Base-by-base conservation (phyloP, 305 asterid genomes). In the Petunia hybrid region DNA sequence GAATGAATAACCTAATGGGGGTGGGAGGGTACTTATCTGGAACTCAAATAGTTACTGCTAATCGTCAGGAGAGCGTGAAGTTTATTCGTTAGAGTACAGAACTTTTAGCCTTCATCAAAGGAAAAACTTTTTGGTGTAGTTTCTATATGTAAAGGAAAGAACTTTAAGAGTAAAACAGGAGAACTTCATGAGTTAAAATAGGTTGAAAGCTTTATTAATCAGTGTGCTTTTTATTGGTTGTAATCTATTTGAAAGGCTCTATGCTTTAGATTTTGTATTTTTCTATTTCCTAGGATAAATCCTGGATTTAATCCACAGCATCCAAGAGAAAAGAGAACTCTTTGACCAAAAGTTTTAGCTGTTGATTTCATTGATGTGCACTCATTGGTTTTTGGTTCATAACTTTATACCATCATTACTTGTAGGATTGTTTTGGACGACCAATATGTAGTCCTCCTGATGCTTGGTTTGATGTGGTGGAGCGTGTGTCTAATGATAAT, bases 381-480 rank as follows among this genome's bases (percentile, higher is more conserved):
- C 36, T 48, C 48, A 63, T 22, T 46, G 31, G 5, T 6, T 14
- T 60, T 53, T 31, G 60, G 56, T 76, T 79, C 74, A 62, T 69
- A 16, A 40, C 60, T 79, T 60, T 40, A 80, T 66, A 51, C 43
- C 51, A 14, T 10, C 81, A 48, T 73, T 66, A 75, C 78, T 85
- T 82, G 80, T 89, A 96, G 99, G 99, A 96, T 89, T 96, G 99
- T 90, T 96, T 97, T 87, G 96, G 95, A 73, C 89, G 99, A 83
- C 99, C 99, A 63, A 97, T 97, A 87, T 83, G 97, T 22, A 95
- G 99, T 83, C 89, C 99, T 83, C 99, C 99, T 22, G 99, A 97
- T 97, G 94, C 99, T 88, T 97, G 99, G 99, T 89, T 97, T 80
- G 99, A 97, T 87, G 90, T 95, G 89, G 99, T 97, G 88, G 99